Percentiles rank a stretch among this genome's conserved stretches.
Evolutionary conservation across 2,329 filamentous ascomycete species (phyloP).

Genomic region (Botrytis tulipae): DNA sequence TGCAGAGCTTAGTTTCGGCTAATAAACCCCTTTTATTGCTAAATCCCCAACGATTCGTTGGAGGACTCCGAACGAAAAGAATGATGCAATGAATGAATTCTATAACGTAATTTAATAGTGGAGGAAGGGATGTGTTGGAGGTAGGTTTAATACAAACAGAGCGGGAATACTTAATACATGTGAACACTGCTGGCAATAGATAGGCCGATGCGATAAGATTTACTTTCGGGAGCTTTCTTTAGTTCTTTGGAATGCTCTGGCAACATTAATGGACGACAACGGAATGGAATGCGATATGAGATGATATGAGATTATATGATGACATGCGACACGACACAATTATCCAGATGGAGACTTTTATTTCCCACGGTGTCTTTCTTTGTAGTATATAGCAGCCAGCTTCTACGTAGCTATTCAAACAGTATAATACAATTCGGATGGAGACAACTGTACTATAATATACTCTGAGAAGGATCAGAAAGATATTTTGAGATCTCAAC

Average conservation of each 20-base stretch:
- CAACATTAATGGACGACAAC: background rate
- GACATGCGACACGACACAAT: background rate
- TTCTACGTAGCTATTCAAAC: background rate
- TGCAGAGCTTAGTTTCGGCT: slow-evolving; percentile 17
- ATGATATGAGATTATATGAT: background rate
- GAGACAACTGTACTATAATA: background rate
- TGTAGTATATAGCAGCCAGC: background rate
- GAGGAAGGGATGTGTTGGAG: background rate
- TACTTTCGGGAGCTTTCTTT: background rate
- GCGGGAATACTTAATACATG: background rate
- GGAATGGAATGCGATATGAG: background rate
- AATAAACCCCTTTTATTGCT: background rate
- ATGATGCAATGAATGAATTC: background rate
- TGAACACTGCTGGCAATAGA: background rate
- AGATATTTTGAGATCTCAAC: background rate
- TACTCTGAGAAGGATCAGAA: background rate
- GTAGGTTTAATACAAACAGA: background rate
- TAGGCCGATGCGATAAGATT: background rate
- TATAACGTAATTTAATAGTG: background rate
- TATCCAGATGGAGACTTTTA: background rate
- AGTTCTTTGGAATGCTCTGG: background rate
- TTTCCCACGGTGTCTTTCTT: background rate
- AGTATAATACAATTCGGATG: background rate
- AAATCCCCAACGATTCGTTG: background rate
- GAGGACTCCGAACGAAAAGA: background rate